Evolutionary conservation across 305 asterid genomes (phyloP).

Genomic region (Solanum chacoense): DNA sequence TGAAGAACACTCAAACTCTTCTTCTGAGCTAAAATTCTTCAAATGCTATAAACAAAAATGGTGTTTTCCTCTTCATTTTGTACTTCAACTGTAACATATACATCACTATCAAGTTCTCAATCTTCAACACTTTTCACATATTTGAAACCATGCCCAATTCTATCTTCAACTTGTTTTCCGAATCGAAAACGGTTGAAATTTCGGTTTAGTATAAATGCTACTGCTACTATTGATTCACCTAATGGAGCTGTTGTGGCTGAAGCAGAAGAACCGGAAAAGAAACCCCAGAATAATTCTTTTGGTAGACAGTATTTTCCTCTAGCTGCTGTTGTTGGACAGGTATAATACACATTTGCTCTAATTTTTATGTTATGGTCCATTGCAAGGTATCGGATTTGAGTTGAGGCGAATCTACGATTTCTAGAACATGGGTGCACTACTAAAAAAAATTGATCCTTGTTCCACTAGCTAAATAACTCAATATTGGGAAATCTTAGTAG

Average conservation of each 20-base stretch:
- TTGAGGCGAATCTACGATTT: not conserved
- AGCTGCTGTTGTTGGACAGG: constrained; percentile 99
- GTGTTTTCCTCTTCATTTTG: not conserved
- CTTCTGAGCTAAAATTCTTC: not conserved
- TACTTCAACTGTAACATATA: not conserved
- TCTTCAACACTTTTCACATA: not conserved
- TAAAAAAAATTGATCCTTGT: not conserved
- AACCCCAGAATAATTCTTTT: constrained; percentile 20
- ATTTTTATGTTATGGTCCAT: not conserved
- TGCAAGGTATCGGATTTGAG: not conserved
- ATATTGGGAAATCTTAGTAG: not conserved
- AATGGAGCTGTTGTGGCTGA: constrained; percentile 57
- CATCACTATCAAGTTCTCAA: not conserved
- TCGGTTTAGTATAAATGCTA: constrained; percentile 41
- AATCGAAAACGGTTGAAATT: constrained; percentile 16
- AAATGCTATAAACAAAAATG: not conserved
- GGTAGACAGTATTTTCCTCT: constrained; percentile 83
- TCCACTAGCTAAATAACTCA: not conserved
- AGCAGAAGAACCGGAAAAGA: constrained; percentile 11
- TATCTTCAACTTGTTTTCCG: constrained; percentile 20
- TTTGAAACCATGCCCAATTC: not conserved
- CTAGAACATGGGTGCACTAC: not conserved
- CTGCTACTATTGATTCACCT: constrained; percentile 55
- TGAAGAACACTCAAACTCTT: not conserved
- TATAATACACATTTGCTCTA: not conserved